Evolutionary conservation across 2,329 filamentous ascomycete species (phyloP), one percentile per base, ranked within the genome.

Genomic region (Lojkania enalia): DNA sequence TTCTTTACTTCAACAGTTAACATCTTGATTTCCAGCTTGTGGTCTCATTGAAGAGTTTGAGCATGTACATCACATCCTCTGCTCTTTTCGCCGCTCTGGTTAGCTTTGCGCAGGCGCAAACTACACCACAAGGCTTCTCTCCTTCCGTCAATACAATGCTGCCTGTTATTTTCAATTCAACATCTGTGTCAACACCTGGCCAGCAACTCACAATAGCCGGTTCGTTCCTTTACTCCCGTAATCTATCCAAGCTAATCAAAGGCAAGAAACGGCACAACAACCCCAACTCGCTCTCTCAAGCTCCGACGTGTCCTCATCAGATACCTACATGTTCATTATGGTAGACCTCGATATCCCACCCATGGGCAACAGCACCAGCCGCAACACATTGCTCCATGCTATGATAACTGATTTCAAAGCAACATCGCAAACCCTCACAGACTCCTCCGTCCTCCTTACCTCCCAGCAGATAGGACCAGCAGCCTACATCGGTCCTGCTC

Each of bases 271-370:
- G 1, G 46, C 58, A 20, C 51, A 20, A 15, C 55, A 61, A 46
- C 66, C 66, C 11, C 57, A 58, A 39, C 44, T 69, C 37, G 66
- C 61, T 9, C 20, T 66, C 13, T 32, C 57, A 5, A 56, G 45
- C 27, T 38, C 46, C 18, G 48, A 46, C 18, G 35, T 49, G 20
- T 54, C 53, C 35, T 16, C 44, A 12, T 46, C 16, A 19, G 55
- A 58, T 2, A 64, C 60, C 2, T 69, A 56, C 52, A 56, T 69
- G 49, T 68, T 67, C 48, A 54, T 68, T 16, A 69, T 69, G 66
- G 37, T 69, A 14, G 66, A 69, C 39, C 58, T 69, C 7, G 66
- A 69, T 37, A 63, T 68, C 1, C 64, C 65, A 5, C 54, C 61
- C 12, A 48, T 38, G 29, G 41, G 51, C 35, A 54, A 54, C 19